A percentile compares a stretch with the other conserved stretches of the same genome.
These are phyloP conservation scores for Phaeosphaeriaceae sp. DNA, from an alignment of 2,329 filamentous ascomycete genomes.

Conservation along the genomic window DNA sequence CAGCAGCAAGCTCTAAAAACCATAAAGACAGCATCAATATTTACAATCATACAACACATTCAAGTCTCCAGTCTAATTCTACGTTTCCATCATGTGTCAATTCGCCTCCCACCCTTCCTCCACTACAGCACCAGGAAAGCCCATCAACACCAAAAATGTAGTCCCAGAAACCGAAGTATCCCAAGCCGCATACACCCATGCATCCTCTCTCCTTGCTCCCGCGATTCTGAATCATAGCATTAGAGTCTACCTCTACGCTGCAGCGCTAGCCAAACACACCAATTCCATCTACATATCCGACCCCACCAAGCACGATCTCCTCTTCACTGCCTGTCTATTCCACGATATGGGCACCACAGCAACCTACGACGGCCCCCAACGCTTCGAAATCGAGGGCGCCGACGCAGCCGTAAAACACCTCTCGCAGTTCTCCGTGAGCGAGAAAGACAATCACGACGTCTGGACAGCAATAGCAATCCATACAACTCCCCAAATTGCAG, in stretches of 20 bases:
- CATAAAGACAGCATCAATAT: not conserved
- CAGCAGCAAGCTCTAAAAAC: not conserved
- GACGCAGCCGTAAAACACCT: conserved; percentile 50
- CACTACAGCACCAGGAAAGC: not conserved
- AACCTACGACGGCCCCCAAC: conserved; percentile 40
- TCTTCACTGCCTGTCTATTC: conserved; percentile 65
- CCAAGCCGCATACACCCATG: conserved; percentile 56
- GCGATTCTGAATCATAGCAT: conserved; percentile 73
- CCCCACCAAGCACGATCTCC: conserved; percentile 54
- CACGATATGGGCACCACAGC: conserved; percentile 76
- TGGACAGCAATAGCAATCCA: conserved; percentile 56
- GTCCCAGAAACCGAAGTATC: conserved; percentile 58
- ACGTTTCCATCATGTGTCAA: not conserved
- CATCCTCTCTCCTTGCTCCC: conserved; percentile 55
- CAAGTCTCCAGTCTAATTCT: not conserved
- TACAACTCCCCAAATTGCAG: conserved; percentile 53
- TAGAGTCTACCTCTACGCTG: conserved; percentile 71
- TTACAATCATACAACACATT: not conserved
- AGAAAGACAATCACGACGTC: conserved; percentile 46
- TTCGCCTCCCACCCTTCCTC: not conserved
- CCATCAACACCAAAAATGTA: not conserved
- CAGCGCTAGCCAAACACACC: conserved; percentile 33
- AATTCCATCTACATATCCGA: conserved; percentile 26
- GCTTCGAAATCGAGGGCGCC: conserved; percentile 56
- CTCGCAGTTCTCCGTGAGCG: conserved; percentile 21